Evolutionary conservation across 2,329 filamentous ascomycete species (phyloP), one percentile per base, ranked within the genome.

Genomic region (Thelonectria discophora): DNA sequence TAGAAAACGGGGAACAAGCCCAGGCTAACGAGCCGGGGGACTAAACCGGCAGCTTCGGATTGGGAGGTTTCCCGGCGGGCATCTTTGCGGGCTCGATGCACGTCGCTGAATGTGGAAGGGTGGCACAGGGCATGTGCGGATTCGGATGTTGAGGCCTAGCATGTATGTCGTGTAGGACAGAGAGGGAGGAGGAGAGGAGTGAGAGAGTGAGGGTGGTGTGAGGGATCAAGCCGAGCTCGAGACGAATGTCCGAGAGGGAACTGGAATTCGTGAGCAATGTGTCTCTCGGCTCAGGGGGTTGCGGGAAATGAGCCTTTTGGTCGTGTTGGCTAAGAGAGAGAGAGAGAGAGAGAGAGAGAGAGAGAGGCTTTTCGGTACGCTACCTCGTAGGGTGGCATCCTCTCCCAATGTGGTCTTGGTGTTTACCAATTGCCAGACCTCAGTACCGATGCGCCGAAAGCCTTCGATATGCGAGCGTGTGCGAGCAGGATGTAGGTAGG

Each of bases 61-160:
- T 49, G 43, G 50, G 43, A 18, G 56, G 59, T 58, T 46, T 54
- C 27, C 32, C 15, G 39, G 21, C 37, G 49, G 51, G 56, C 45
- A 46, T 55, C 53, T 50, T 65, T 51, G 55, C 54, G 63, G 62
- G 56, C 57, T 55, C 52, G 67, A 71, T 72, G 69, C 69, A 71
- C 30, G 67, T 72, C 69, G 69, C 69, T 69, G 43, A 61, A 72
- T 66, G 46, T 50, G 69, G 69, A 68, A 68, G 59, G 53, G 39
- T 62, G 58, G 63, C 57, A 63, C 67, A 70, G 69, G 69, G 69
- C 55, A 62, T 51, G 47, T 59, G 63, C 58, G 55, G 62, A 55
- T 65, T 60, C 57, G 64, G 56, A 57, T 27, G 32, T 34, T 10
- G 13, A 24, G 21, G 21, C 21, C 21, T 24, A 9, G 10, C 13